Base-by-base conservation (phyloP, 306 rosid genomes). In the Lathyrus aphaca region DNA sequence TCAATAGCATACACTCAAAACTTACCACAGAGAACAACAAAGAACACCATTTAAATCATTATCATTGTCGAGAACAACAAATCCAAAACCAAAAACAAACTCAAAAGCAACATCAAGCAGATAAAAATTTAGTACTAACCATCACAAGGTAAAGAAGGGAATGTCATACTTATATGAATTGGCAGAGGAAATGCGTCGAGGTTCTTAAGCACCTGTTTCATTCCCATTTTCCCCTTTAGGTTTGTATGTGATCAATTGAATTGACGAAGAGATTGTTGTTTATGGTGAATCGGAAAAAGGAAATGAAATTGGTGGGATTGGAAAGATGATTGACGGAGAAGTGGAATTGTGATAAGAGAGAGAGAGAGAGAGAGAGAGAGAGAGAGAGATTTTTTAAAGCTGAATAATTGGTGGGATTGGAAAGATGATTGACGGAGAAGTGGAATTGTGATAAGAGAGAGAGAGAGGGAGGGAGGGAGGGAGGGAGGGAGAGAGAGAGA, bases 171-270 rank as follows among this genome's bases (percentile, higher is more conserved):
- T 71, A 94, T 86, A 75, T 94, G 97, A 78, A 94, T 94, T 0
- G 99, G 99, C 77, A 94, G 99, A 35, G 99, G 99, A 79, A 94
- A 94, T 8, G 99, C 99, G 74, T 94, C 99, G 32, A 94, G 77
- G 75, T 81, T 88, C 86, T 74, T 89, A 29, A 94, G 73, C 32
- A 88, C 82, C 75, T 89, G 92, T 69, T 76, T 94, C 70, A 94
- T 21, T 19, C 99, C 88, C 99, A 94, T 90, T 77, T 35, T 27
- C 50, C 78, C 60, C 23, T 10, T n/a, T 69, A 15, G 10, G 9
- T 10, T 10, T 43, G 25, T 30, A 25, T 25, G 23, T 18, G 61
- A 17, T 13, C 19, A 35, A 39, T 68, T 39, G 29, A 15, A 53
- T 61, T 62, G 10, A 45, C 12, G 18, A 48, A 66, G 12, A 50